Evolutionary conservation across 768 basidiomycete genomes (phyloP).

Genomic region (Daedaleopsis sinensis): DNA sequence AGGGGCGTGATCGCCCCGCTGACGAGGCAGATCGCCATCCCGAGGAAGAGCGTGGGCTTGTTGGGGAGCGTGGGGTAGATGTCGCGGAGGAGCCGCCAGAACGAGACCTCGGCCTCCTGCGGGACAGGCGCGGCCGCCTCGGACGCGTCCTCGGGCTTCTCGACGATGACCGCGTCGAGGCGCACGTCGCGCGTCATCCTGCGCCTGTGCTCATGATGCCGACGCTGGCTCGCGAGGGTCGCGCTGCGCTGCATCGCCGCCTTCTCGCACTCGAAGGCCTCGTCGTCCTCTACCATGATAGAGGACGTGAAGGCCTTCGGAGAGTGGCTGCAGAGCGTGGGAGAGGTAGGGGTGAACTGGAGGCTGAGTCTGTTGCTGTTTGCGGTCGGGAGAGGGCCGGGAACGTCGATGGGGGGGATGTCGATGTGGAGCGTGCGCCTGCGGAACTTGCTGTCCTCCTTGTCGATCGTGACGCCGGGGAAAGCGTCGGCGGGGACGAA

Average conservation of each 20-base stretch:
- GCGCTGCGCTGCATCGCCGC: slow-evolving; percentile 25
- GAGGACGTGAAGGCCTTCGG: slow-evolving; percentile 25
- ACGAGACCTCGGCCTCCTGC: slow-evolving; percentile 31
- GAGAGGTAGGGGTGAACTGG: slow-evolving; percentile 66
- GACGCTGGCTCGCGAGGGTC: slow-evolving; percentile 34
- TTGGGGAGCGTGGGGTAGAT: slow-evolving; percentile 74
- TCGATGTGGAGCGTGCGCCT: slow-evolving; percentile 45
- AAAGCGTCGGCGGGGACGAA: slow-evolving; percentile 40
- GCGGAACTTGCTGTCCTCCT: slow-evolving; percentile 28
- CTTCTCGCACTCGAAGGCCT: slow-evolving; percentile 50
- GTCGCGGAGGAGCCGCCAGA: slow-evolving; percentile 52
- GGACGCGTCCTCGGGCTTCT: slow-evolving; percentile 26
- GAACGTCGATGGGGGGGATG: slow-evolving; percentile 33
- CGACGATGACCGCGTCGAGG: slow-evolving; percentile 27
- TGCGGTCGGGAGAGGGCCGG: slow-evolving; percentile 39
- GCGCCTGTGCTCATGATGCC: slow-evolving; percentile 27
- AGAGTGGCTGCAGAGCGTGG: slow-evolving; percentile 38
- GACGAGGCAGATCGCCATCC: slow-evolving; percentile 66
- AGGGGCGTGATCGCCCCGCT: slow-evolving; percentile 88
- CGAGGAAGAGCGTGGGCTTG: slow-evolving; percentile 71
- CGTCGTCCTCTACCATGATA: slow-evolving; percentile 40
- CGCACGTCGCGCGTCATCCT: slow-evolving; percentile 33
- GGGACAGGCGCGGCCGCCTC: slow-evolving; percentile 18
- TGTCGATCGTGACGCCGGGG: slow-evolving; percentile 15
- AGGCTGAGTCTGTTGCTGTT: slow-evolving; percentile 51